phyloP scores from a whole-genome alignment of 768 basidiomycete species.

The Leccinellum rugosiceps region DNA sequence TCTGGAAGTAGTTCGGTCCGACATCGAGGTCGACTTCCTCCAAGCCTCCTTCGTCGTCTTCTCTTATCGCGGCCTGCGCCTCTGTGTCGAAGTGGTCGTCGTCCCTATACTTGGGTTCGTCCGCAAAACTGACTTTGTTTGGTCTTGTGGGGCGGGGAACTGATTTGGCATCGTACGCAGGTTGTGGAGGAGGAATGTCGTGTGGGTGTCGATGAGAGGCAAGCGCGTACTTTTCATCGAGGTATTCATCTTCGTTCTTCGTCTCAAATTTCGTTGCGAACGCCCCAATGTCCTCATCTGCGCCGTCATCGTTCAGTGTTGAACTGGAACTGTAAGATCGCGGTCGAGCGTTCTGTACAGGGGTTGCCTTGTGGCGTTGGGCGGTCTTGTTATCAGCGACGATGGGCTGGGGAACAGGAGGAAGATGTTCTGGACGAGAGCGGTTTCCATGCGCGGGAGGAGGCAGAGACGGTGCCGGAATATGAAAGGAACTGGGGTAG shows the following conservation, averaged over 20 bases:
- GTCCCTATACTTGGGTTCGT: conserved; percentile 16
- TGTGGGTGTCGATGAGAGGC: conserved; percentile 61
- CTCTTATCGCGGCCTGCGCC: conserved; percentile 14
- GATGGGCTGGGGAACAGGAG: not conserved
- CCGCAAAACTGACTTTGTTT: conserved; percentile 41
- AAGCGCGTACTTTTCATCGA: conserved; percentile 43
- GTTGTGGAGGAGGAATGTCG: conserved; percentile 53
- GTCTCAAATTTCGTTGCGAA: conserved; percentile 13
- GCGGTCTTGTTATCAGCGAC: conserved; percentile 1
- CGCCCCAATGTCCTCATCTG: conserved; percentile 18
- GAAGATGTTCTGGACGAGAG: not conserved
- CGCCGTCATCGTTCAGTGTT: conserved; percentile 33
- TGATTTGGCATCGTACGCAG: conserved; percentile 34
- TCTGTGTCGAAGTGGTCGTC: conserved; percentile 21
- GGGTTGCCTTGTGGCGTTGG: conserved; percentile 13
- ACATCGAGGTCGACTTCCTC: conserved; percentile 16
- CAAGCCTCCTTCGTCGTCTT: conserved; percentile 12
- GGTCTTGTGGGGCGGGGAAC: conserved; percentile 9
- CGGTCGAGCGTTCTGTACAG: conserved; percentile 22
- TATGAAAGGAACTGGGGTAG: conserved; percentile 10
- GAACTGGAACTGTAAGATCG: conserved; percentile 37
- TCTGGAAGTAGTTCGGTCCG: conserved; percentile 13
- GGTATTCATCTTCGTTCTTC: conserved; percentile 18
- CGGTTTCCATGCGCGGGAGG: not conserved
- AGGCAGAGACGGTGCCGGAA: conserved; percentile 6